These are phyloP conservation scores for Clarireedia sp. DNA, from an alignment of 2,329 filamentous ascomycete species.

Conservation along the genomic window DNA sequence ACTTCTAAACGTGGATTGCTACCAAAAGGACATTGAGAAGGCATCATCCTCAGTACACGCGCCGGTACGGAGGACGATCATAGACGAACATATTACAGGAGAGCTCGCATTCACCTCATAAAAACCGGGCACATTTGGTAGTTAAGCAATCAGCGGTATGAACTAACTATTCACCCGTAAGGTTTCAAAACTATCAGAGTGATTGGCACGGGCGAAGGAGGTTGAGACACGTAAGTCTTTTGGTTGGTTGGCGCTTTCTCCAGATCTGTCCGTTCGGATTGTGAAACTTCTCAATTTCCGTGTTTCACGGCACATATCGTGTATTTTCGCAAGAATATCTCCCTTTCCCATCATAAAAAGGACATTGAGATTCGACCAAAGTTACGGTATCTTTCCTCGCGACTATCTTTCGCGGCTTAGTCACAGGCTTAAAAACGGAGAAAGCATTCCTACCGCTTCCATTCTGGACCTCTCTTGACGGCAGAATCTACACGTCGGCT, in stretches of 20 bases:
- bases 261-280: neutral
- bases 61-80: too few species aligned
- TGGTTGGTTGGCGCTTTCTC: neutral
- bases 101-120: too few species aligned
- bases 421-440: neutral
- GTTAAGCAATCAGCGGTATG: neutral
- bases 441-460: neutral
- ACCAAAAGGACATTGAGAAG: too few species aligned
- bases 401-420: neutral
- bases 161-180: neutral
- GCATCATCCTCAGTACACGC: too few species aligned
- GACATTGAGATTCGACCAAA: neutral
- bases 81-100: too few species aligned
- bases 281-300: slow-evolving; percentile 3
- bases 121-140: neutral
- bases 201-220: neutral
- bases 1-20: too few species aligned
- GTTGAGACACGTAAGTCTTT: neutral
- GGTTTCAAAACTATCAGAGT: neutral
- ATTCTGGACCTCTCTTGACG: neutral
- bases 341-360: neutral
- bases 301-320: slow-evolving; percentile 1
- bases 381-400: neutral
- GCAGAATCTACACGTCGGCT: neutral
- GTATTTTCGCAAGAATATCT: neutral